Conservation (phyloP, 305 asterid genomes). For the Euphrasia arctica region DNA sequence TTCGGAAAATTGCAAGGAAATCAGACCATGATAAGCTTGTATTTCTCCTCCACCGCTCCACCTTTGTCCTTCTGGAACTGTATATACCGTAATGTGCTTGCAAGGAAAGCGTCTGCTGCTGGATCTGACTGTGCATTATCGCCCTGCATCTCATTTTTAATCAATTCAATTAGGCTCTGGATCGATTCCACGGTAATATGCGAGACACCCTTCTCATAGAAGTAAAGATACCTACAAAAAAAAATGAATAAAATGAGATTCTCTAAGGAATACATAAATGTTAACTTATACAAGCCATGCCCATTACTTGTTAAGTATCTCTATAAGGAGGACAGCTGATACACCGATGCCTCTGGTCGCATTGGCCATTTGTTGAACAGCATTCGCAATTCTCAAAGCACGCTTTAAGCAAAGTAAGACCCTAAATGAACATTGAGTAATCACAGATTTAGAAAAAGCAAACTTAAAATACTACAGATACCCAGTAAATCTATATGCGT, state of each 20-base stretch:
- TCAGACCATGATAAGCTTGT: constrained; percentile 57
- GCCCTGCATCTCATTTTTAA: constrained; percentile 79
- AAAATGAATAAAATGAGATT: neutral
- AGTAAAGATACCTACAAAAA: constrained; percentile 78
- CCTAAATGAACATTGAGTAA: constrained; percentile 41
- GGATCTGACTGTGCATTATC: constrained; percentile 61
- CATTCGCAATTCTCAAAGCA: constrained; percentile 92
- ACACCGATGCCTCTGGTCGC: constrained; percentile 90
- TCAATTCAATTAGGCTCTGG: constrained; percentile 81
- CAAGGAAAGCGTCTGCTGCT: constrained; percentile 78
- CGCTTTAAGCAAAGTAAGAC: constrained; percentile 98
- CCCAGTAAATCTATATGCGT: neutral
- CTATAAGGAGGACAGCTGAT: constrained; percentile 77
- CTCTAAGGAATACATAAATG: neutral
- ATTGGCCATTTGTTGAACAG: constrained; percentile 95
- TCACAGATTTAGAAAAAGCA: constrained; percentile 9
- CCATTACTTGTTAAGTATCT: constrained; percentile 88
- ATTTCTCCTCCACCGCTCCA: constrained; percentile 92
- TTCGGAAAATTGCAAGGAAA: constrained; percentile 3
- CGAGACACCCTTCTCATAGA: constrained; percentile 87
- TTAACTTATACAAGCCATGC: constrained; percentile 18
- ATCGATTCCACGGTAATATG: constrained; percentile 77
- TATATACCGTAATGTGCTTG: constrained; percentile 82
- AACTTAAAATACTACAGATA: neutral
- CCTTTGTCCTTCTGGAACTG: constrained; percentile 99